Base-by-base conservation (phyloP, 495 filamentous ascomycete species). In the Acidiella bohemica region DNA sequence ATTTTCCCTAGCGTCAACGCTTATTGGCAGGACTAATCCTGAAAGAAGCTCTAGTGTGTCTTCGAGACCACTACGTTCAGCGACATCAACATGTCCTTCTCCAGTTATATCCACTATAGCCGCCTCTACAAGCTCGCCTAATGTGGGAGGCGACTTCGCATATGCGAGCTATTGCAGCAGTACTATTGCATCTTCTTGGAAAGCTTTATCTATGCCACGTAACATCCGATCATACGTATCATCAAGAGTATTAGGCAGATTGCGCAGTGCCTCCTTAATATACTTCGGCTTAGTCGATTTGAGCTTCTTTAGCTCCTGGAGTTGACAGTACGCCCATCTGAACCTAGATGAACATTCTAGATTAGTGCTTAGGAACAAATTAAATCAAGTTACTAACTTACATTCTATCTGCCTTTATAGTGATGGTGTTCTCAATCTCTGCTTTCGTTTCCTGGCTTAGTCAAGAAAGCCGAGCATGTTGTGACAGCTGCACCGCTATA, bases 121-220 rank as follows among this genome's bases (percentile, higher is more conserved):
- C 25, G 41, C 46, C 35, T 46, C 52, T 14, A 33, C 50, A 25
- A 53, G 36, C 37, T 55, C 50, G n/a, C 13, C 28, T 18, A 50
- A 39, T 18, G 6, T 41, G 17, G 50, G 44, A 13, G 50, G 45
- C 10, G 46, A 21, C 4, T 26, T 18, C 12, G 52, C 54, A 32
- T 39, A 44, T 16, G 27, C 34, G 4, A 55, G 29, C 50, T 46
- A 53, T 30, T 39, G 44, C 19, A 55, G 41, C 21, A 41, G 35
- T 13, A 30, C 25, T 31, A 44, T 23, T 9, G 39, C 52, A 17
- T 46, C 29, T 19, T 39, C 20, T 5, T 16, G 26, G 18, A 41
- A 36, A 12, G 12, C 27, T 3, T 20, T 31, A 27, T 36, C 33
- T 6, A 36, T 17, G 22, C 13, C 33, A 19, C 17, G 8, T 19